Evolutionary conservation across 495 filamentous ascomycete genomes (phyloP).

Genomic region (Symbiotaphrina buchneri): DNA sequence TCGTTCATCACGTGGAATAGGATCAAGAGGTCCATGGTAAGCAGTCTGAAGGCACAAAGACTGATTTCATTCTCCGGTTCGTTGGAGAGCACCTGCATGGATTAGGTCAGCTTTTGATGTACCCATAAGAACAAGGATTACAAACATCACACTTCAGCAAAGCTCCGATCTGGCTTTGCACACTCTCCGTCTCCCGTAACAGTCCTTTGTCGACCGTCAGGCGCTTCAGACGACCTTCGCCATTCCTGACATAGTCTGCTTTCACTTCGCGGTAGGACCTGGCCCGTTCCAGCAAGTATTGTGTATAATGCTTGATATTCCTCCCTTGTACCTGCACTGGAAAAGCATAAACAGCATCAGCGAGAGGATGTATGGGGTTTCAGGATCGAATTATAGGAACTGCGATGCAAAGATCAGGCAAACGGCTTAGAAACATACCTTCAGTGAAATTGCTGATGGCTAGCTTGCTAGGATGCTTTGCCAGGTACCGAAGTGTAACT

Average conservation of each 20-base stretch:
- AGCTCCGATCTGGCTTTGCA: constrained; percentile 72
- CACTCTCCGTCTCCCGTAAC: constrained; percentile 73
- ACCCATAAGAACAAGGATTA: constrained; percentile 2
- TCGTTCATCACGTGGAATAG: constrained; percentile 94
- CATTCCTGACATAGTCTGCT: constrained; percentile 73
- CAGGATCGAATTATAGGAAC: not conserved
- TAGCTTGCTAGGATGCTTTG: constrained; percentile 62
- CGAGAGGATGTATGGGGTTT: not conserved
- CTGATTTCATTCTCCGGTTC: constrained; percentile 97
- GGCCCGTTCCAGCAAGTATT: constrained; percentile 67
- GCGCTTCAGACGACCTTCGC: constrained; percentile 62
- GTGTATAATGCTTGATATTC: constrained; percentile 81
- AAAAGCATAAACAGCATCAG: not conserved
- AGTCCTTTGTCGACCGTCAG: constrained; percentile 84
- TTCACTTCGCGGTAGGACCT: constrained; percentile 63
- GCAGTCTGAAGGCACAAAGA: constrained; percentile 77
- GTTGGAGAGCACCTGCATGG: constrained; percentile 47
- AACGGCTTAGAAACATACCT: constrained; percentile 22
- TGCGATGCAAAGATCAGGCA: not conserved
- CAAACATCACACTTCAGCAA: constrained; percentile 78
- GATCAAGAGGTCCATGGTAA: constrained; percentile 75
- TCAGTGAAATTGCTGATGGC: constrained; percentile 83
- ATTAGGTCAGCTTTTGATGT: not conserved
- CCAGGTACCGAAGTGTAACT: constrained; percentile 66
- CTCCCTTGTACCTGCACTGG: constrained; percentile 84